Percentiles rank a stretch among this genome's conserved stretches.
These are phyloP conservation scores for Haplosporangium gracile DNA, from an alignment of 192 early-diverging fungal genomes.

Conservation along the genomic window DNA sequence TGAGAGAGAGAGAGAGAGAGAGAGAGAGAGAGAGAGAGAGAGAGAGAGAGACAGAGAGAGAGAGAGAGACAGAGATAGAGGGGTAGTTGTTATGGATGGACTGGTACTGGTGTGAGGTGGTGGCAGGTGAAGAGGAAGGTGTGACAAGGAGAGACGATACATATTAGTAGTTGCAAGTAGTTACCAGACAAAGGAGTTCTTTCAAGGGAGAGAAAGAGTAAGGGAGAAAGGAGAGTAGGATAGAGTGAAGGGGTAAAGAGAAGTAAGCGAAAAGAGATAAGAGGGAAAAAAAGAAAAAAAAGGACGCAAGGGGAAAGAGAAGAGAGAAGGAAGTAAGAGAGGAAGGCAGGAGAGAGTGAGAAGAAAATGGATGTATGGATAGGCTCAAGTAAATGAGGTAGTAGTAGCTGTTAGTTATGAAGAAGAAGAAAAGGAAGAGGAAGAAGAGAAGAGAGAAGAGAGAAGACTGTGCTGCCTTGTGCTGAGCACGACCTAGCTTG, in stretches of 20 bases:
- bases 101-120: neutral
- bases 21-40: constrained; percentile 1
- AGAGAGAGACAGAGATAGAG: neutral
- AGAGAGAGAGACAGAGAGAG: neutral
- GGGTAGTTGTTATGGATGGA: neutral
- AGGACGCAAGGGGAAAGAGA: neutral
- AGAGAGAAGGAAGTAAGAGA: neutral
- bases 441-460: neutral
- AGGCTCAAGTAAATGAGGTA: too few relatives aligned
- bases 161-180: too few relatives aligned
- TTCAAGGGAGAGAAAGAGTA: neutral
- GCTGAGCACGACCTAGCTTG: too few relatives aligned
- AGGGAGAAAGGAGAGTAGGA: neutral
- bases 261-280: neutral
- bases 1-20: constrained; percentile 1
- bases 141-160: neutral
- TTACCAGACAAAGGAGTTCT: neutral
- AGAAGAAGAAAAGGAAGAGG: neutral
- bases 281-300: neutral
- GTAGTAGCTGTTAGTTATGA: too few relatives aligned
- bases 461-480: too few relatives aligned
- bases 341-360: neutral
- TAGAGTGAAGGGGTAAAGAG: neutral
- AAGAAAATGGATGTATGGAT: neutral
- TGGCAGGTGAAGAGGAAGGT: neutral